These are phyloP conservation scores for Crithidia bombi DNA, from an alignment of 208 protist species.

Conservation along the genomic window DNA sequence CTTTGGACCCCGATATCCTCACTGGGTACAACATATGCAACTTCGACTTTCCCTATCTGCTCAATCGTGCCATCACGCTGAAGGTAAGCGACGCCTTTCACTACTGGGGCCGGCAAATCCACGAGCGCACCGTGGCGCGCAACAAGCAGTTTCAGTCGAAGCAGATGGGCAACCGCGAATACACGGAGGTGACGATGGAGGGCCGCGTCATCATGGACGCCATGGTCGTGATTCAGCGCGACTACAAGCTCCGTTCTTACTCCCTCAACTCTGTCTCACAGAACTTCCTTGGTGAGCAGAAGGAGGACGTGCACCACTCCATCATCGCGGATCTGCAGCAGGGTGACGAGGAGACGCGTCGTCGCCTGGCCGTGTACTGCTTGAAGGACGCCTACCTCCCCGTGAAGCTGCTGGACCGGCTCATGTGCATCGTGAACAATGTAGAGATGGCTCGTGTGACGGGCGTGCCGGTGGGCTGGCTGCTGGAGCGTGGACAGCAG, in stretches of 20 bases:
- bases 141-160: constrained; percentile 97
- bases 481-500: constrained; percentile 98
- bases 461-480: constrained; percentile 97
- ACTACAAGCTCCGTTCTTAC: constrained; percentile 99
- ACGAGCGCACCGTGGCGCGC: constrained; percentile 90
- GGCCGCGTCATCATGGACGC: constrained; percentile 98
- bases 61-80: constrained; percentile 94
- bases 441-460: constrained; percentile 99
- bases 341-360: constrained; percentile 96
- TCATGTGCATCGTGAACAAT: constrained; percentile 99
- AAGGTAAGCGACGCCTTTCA: constrained; percentile 89
- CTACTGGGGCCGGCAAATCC: constrained; percentile 90
- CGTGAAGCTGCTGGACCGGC: constrained; percentile 97
- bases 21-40: constrained; percentile 99
- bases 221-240: constrained; percentile 96
- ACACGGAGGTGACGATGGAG: constrained; percentile 97
- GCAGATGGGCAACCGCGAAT: constrained; percentile 98
- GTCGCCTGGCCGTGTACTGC: constrained; percentile 99
- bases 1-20: constrained; percentile 94
- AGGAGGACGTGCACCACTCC: constrained; percentile 99
- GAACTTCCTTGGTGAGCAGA: constrained; percentile 99
- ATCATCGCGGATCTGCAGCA: constrained; percentile 98
- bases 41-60: constrained; percentile 99
- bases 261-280: constrained; percentile 99
- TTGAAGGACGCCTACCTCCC: constrained; percentile 98